Evolutionary conservation across 169 alveolate genomes (phyloP), one percentile per base, ranked within the genome.

Genomic region (Besnoitia besnoiti): DNA sequence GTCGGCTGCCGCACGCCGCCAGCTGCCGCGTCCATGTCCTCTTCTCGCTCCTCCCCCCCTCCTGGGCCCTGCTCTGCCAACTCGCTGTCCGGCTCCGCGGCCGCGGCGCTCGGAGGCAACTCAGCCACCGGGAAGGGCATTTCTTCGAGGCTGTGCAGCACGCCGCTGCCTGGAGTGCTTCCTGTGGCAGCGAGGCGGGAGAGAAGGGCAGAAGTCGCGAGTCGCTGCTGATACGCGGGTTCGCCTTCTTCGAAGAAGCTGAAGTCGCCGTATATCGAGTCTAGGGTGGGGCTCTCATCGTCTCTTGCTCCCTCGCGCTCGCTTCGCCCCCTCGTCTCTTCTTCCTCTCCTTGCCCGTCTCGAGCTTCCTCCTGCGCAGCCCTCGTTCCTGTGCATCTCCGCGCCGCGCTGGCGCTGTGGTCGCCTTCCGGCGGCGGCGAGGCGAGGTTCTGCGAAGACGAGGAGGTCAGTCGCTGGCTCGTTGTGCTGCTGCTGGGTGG

Each of bases 181-280:
- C 67, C 67, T n/a, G 67, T 55, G 12, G 30, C 67, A n/a, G 82
- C 82, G 39, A 73, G 46, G 5, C 82, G 82, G 27, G 82, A 73
- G 82, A 73, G 39, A 73, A 73, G 39, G 2, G 82, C 82, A 19
- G 82, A 19, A 42, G 82, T n/a, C 16, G 46, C 47, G 16, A 73
- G 46, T 19, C 82, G 39, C 39, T 73, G 82, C n/a, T 73, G 82
- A 8, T 73, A 42, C 24, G 39, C 82, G 24, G 16, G 82, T 8
- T 37, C 82, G 14, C 14, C 82, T 35, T 73, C 82, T 73, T 73
- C 82, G 82, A 73, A 73, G 82, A 73, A 73, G 46, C n/a, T 37
- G 33, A 55, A 1, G 67, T 55, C 16, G 24, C 59, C 30, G 67
- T 55, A 55, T 0, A 55, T 21, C n/a, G 67, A 5, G 33, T 55